Evolutionary conservation across 129 eudicot genomes (phyloP).

Genomic region (Centella asiatica): DNA sequence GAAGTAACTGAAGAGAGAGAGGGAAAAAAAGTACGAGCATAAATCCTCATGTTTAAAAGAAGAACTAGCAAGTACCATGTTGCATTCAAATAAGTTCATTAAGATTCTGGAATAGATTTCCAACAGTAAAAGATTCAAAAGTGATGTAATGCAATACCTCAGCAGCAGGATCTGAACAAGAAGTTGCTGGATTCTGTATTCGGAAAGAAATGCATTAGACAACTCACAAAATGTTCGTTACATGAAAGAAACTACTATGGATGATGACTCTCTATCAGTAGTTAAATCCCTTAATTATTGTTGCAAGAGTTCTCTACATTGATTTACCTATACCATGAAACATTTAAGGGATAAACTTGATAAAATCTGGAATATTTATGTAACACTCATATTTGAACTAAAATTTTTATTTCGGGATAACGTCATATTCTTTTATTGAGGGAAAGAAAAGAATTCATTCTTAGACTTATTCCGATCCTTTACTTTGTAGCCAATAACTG

Average conservation of each 20-base stretch:
- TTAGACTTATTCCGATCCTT: background rate
- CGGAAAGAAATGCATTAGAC: slow-evolving; percentile 20
- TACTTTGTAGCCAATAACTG: background rate
- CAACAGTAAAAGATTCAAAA: background rate
- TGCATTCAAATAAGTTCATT: background rate
- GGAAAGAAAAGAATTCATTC: background rate
- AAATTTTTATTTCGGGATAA: background rate
- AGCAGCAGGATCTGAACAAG: slow-evolving; percentile 71
- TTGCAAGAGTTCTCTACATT: too few relatives aligned
- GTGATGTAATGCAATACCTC: slow-evolving; percentile 35
- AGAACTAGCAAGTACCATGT: background rate
- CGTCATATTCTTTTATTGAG: too few relatives aligned
- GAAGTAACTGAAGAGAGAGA: slow-evolving; percentile 43
- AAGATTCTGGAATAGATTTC: background rate
- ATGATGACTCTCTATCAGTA: background rate
- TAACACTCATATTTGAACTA: background rate
- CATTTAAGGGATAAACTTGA: too few relatives aligned
- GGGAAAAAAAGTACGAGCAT: background rate
- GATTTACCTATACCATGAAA: too few relatives aligned
- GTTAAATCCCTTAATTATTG: background rate
- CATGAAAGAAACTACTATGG: background rate
- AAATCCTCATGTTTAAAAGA: background rate
- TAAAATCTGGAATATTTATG: background rate
- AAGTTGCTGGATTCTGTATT: slow-evolving; percentile 54
- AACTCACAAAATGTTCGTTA: background rate